These are phyloP conservation scores for Clathrus columnatus DNA, from an alignment of 768 basidiomycete genomes.

Conservation along the genomic window DNA sequence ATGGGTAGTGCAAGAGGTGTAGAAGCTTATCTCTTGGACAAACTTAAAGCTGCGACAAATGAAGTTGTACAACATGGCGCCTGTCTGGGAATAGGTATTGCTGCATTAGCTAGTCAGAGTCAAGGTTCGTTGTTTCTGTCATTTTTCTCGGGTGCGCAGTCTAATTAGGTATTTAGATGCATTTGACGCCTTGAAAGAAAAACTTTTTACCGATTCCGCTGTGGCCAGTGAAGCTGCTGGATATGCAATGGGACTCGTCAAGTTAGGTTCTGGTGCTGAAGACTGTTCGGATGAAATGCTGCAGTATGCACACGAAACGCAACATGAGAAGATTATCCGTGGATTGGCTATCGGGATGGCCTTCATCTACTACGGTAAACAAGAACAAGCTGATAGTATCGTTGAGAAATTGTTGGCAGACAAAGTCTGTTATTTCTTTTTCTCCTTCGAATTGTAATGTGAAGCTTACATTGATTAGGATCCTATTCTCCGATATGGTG, in stretches of 20 bases:
- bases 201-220: conserved; percentile 89
- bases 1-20: conserved; percentile 65
- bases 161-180: too few relatives aligned
- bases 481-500: conserved; percentile 93
- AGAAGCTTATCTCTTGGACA: conserved; percentile 69
- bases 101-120: conserved; percentile 88
- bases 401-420: conserved; percentile 72
- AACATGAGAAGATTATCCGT: conserved; percentile 98
- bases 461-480: conserved; percentile 45
- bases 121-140: conserved; percentile 30
- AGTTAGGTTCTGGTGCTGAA: conserved; percentile 86
- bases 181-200: conserved; percentile 85
- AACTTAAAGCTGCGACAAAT: conserved; percentile 58
- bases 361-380: conserved; percentile 85
- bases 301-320: conserved; percentile 91
- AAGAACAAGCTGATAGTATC: conserved; percentile 86
- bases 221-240: conserved; percentile 94
- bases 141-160: too few relatives aligned
- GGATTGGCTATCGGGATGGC: conserved; percentile 89
- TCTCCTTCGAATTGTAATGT: conserved; percentile 7
- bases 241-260: conserved; percentile 95
- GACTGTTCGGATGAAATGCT: conserved; percentile 90
- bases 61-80: conserved; percentile 97
- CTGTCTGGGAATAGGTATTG: conserved; percentile 91
- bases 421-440: conserved; percentile 46